Base-by-base conservation (phyloP, 495 filamentous ascomycete genomes). In the Talaromyces wortmannii region DNA sequence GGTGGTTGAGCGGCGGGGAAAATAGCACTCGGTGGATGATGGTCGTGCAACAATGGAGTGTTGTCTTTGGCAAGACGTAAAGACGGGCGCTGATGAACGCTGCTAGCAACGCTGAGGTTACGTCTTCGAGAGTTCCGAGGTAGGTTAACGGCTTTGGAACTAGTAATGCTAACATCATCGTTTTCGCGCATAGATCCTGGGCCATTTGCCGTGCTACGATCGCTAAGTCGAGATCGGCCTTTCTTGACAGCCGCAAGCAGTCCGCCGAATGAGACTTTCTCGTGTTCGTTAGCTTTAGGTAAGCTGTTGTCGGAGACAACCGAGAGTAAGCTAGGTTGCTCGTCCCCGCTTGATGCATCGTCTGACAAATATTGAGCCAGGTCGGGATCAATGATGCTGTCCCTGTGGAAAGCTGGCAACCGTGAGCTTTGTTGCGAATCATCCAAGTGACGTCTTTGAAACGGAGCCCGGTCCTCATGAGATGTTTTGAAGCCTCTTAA, bases 371-470 rank as follows among this genome's bases (percentile, higher is more conserved):
- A 97, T 30, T 91, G 89, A 2, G 91, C 92, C 13, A 97, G 75
- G 62, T 97, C 95, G 4, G 95, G 92, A 62, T 99, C 95, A 64
- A 97, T 97, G 59, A 99, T 96, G 61, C 90, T 97, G 64, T 99
- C 95, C 60, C 90, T 90, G 63, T 97, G 95, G 61, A 98, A 97
- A 30, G 92, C 90, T 33, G 92, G 86, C 7, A 96, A 77, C 12
- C 83, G 80, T n/a, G 81, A 75, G 53, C 83, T 84, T 49, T 75
- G 78, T 15, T 73, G 69, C 30, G 82, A 72, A 48, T 96, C 89
- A 52, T 85, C 83, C 16, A 60, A 67, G 48, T 81, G 74, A 36
- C 85, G 83, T 48, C 86, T 85, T 53, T 53, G 91, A 62, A 97
- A 99, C 2, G 95, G 95, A 4, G 90, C 95, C 57, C 89, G 81